Evolutionary conservation across 2,329 filamentous ascomycete genomes (phyloP).

Genomic region (Alternaria viburni): DNA sequence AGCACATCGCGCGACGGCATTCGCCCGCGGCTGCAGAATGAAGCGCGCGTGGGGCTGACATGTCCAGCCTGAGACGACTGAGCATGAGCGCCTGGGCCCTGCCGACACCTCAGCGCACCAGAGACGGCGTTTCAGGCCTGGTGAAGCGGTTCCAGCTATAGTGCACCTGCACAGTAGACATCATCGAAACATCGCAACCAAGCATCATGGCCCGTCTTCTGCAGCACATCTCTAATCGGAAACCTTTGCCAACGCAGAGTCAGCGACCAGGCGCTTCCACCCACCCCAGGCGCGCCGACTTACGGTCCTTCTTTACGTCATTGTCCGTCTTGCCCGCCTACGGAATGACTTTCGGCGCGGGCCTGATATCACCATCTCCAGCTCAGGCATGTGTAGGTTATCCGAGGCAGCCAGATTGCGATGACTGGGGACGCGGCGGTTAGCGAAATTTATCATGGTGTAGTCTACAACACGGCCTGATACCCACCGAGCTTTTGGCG

Average conservation of each 20-base stretch:
- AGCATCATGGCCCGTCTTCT: background rate
- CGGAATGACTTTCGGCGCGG: constrained; percentile 5
- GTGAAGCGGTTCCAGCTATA: constrained; percentile 10
- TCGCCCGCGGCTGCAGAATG: constrained; percentile 2
- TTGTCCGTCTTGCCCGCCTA: background rate
- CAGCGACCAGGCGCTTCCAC: background rate
- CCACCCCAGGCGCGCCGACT: background rate
- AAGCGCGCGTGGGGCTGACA: constrained; percentile 11
- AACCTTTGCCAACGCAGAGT: background rate
- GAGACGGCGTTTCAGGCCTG: constrained; percentile 7
- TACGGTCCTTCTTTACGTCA: constrained; percentile 11
- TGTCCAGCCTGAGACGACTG: constrained; percentile 10
- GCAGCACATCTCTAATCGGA: background rate
- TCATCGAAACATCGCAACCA: constrained; percentile 2
- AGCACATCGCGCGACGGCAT: constrained; percentile 9
- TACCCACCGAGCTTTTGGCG: background rate
- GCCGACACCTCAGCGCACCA: background rate
- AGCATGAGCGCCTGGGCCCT: constrained; percentile 5
- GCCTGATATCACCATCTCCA: background rate
- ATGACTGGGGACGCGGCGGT: background rate
- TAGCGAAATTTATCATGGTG: background rate
- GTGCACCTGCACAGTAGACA: constrained; percentile 3
- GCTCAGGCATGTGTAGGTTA: background rate
- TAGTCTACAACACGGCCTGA: background rate
- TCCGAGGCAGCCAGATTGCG: background rate